A percentile compares a stretch with the other conserved stretches of the same genome.
These are phyloP conservation scores for Cordyceps javanica DNA, from an alignment of 2,329 filamentous ascomycete genomes.

Conservation along the genomic window DNA sequence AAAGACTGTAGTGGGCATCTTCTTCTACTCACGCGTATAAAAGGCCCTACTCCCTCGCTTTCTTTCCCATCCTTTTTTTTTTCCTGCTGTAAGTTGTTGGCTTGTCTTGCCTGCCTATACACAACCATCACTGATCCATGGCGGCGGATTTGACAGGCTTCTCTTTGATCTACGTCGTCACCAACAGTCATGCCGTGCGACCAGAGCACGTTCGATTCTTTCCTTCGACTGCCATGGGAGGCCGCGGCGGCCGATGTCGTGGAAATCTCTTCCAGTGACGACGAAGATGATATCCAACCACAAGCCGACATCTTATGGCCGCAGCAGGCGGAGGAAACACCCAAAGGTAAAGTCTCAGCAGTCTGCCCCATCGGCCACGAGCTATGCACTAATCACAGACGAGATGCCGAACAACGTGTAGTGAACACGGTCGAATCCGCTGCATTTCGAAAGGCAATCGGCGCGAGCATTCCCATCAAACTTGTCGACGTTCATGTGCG, in stretches of 20 bases:
- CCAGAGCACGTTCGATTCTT: not conserved
- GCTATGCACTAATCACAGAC: too few relatives aligned
- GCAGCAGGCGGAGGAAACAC: not conserved
- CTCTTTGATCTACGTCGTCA: not conserved
- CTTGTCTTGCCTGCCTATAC: too few relatives aligned
- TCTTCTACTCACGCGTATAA: not conserved
- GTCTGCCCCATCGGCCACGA: too few relatives aligned
- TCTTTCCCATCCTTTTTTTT: not conserved
- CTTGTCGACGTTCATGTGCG: not conserved
- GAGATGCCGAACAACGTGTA: not conserved
- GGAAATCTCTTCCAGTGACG: slow-evolving; percentile 8
- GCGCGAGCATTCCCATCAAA: not conserved
- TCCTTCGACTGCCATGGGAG: not conserved
- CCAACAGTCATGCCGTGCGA: not conserved
- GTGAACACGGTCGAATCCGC: not conserved
- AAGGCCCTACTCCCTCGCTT: too few relatives aligned
- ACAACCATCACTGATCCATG: too few relatives aligned
- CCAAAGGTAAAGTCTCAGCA: not conserved
- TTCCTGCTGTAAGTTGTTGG: too few relatives aligned
- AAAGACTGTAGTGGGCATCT: not conserved
- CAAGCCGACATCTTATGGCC: not conserved
- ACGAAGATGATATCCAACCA: not conserved
- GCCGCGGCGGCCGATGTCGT: not conserved
- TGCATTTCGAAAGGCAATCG: not conserved
- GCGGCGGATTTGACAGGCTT: too few relatives aligned